Base-by-base conservation (phyloP, 257 asterid genomes). In the Nicotiana paniculata region DNA sequence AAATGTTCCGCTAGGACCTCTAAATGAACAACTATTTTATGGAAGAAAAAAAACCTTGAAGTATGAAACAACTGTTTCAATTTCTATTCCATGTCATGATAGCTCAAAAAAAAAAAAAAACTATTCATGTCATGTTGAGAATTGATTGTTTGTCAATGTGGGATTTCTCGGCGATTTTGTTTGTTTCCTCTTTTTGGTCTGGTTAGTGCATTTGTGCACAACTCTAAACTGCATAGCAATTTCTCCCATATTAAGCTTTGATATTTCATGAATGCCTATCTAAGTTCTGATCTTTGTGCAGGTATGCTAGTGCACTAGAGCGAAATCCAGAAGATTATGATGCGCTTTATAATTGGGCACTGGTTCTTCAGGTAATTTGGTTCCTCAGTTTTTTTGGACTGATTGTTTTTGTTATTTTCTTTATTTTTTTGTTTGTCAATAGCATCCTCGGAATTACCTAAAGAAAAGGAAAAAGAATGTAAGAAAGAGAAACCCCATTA, bases 311-410 rank as follows among this genome's bases (percentile, higher is more conserved):
- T 89, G 93, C 98, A 58, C 68, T 96, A 81, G 98, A 93, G 90
- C 91, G 93, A 90, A 94, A 96, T 88, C 98, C 98, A 28, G 97
- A 89, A 17, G 99, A 96, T 87, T 93, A 89, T 86, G 98, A 96
- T 88, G 99, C 99, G 30, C 91, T 96, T 87, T 96, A 96, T 86
- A 96, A 94, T 85, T 96, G 99, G 99, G 99, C 98, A 37, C 89
- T 96, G 83, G 98, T 96, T 86, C 98, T 96, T 89, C 98, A 96
- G 98, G 99, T 93, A 79, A 51, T 75, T 51, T 75, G 63, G 61
- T 75, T 75, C 28, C 26, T 51, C 16, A 26, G 80, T 51, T 75
- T 51, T 32, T 51, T 21, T 75, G 63, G 46, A 24, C 39, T 24
- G 61, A 74, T 84, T 33, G 66, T 75, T 72, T 39, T 35, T 43